These are phyloP conservation scores for Hibiscus trionum DNA, from an alignment of 345 rosid species.

Conservation along the genomic window DNA sequence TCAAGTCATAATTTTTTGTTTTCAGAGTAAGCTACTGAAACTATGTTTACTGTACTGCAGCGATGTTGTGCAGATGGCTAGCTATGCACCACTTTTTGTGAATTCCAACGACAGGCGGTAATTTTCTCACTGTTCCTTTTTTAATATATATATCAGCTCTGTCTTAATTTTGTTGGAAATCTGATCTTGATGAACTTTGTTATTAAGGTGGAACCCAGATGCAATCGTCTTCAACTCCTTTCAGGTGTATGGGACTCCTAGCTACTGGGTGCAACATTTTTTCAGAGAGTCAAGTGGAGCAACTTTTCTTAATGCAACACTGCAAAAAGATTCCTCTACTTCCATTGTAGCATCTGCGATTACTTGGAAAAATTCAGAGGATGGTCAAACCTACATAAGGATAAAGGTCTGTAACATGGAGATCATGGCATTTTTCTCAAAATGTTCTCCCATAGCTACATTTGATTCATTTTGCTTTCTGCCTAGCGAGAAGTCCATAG, in stretches of 20 bases:
- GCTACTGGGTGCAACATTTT: slow-evolving; percentile 86
- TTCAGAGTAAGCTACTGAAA: slow-evolving; percentile 9
- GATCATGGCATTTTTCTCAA: not conserved
- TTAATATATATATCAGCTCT: not conserved
- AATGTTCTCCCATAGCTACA: not conserved
- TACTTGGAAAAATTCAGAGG: slow-evolving; percentile 33
- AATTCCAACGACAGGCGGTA: slow-evolving; percentile 78
- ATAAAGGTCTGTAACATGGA: slow-evolving; percentile 47
- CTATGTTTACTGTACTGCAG: slow-evolving; percentile 35
- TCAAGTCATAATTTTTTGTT: not conserved
- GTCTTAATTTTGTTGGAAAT: not conserved
- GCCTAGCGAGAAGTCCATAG: not conserved
- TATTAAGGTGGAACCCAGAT: slow-evolving; percentile 88
- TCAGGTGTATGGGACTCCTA: slow-evolving; percentile 83
- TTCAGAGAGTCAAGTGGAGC: slow-evolving; percentile 80
- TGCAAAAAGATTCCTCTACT: slow-evolving; percentile 34
- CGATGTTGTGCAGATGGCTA: slow-evolving; percentile 85
- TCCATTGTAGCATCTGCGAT: slow-evolving; percentile 70
- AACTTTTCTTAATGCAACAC: slow-evolving; percentile 53
- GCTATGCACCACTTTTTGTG: slow-evolving; percentile 95
- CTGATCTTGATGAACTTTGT: not conserved
- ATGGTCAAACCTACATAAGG: slow-evolving; percentile 40
- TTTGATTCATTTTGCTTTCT: not conserved
- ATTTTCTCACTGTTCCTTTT: not conserved
- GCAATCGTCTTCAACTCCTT: slow-evolving; percentile 82